Evolutionary conservation across 1,139 yeast genomes (phyloP).

Genomic region (Debaryomycetaceae sp.): DNA sequence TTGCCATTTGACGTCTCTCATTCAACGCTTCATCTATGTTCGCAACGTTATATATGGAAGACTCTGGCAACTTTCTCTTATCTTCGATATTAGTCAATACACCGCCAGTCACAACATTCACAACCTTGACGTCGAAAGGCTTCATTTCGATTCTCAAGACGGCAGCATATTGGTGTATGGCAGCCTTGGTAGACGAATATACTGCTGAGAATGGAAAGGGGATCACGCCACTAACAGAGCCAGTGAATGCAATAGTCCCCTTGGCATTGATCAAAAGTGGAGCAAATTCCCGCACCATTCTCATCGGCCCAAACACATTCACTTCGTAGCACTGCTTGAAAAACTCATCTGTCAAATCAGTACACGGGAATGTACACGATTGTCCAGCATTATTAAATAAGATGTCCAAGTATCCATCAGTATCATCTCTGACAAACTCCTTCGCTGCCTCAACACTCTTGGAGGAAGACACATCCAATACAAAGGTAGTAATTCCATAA

Average conservation of each 20-base stretch:
- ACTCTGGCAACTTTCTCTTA: constrained; percentile 50
- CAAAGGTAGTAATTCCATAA: constrained; percentile 25
- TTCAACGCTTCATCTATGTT: constrained; percentile 47
- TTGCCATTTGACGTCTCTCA: constrained; percentile 60
- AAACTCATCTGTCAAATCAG: constrained; percentile 60
- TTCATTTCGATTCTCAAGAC: constrained; percentile 63
- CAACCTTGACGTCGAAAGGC: constrained; percentile 70
- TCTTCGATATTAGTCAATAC: constrained; percentile 63
- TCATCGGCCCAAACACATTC: constrained; percentile 67
- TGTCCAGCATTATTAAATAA: constrained; percentile 63
- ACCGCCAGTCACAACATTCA: constrained; percentile 47
- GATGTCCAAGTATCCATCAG: constrained; percentile 51
- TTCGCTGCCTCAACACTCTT: constrained; percentile 49
- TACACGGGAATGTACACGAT: constrained; percentile 68
- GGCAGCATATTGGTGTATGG: constrained; percentile 68
- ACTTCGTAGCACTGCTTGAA: constrained; percentile 58
- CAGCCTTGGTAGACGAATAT: constrained; percentile 74
- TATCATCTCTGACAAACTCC: constrained; percentile 29
- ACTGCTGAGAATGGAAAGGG: constrained; percentile 72
- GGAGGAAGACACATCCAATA: constrained; percentile 48
- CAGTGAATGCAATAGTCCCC: constrained; percentile 74
- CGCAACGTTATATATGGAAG: constrained; percentile 52
- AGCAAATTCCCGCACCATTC: constrained; percentile 58
- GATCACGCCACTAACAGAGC: constrained; percentile 63
- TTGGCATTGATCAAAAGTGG: constrained; percentile 60